Percentiles rank a stretch among this genome's conserved stretches.
phyloP scores from a whole-genome alignment of 1,284 basidiomycete species.

The Golubevia sp. region DNA sequence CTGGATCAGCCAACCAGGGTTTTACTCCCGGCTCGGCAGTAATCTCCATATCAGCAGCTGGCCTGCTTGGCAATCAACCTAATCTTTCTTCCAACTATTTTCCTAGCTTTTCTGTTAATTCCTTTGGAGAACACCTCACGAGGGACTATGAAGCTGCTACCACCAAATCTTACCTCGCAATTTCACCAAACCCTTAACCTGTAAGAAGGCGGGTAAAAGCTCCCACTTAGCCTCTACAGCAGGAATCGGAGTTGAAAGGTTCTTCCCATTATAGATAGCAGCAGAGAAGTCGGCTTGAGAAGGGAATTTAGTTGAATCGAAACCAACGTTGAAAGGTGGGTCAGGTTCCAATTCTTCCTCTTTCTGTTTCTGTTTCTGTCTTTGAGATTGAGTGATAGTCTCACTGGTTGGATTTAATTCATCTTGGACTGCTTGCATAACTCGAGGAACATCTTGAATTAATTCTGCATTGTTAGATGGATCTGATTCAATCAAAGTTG shows the following conservation, averaged over 20 bases:
- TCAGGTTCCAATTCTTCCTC: too few relatives aligned
- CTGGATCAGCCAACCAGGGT: slow-evolving; percentile 59
- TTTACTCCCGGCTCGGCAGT: slow-evolving; percentile 46
- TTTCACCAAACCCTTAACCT: slow-evolving; percentile 58
- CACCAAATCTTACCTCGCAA: too few relatives aligned
- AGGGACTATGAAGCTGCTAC: too few relatives aligned
- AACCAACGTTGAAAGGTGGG: too few relatives aligned
- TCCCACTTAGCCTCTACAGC: slow-evolving; percentile 50
- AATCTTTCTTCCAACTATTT: too few relatives aligned
- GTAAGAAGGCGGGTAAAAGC: slow-evolving; percentile 55
- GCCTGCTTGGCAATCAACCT: too few relatives aligned
- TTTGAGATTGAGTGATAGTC: too few relatives aligned
- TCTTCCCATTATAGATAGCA: background rate
- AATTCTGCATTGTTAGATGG: background rate
- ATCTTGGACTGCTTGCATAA: background rate
- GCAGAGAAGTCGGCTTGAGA: background rate
- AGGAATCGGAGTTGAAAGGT: background rate
- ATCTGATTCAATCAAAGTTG: background rate
- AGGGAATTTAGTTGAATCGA: background rate
- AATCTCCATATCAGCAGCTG: too few relatives aligned
- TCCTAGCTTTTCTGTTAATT: too few relatives aligned
- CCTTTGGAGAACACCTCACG: too few relatives aligned
- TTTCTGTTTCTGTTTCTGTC: too few relatives aligned
- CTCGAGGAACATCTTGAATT: background rate
- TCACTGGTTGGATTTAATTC: background rate